Evolutionary conservation across 768 basidiomycete genomes (phyloP).

Genomic region (Lentinula sp.): DNA sequence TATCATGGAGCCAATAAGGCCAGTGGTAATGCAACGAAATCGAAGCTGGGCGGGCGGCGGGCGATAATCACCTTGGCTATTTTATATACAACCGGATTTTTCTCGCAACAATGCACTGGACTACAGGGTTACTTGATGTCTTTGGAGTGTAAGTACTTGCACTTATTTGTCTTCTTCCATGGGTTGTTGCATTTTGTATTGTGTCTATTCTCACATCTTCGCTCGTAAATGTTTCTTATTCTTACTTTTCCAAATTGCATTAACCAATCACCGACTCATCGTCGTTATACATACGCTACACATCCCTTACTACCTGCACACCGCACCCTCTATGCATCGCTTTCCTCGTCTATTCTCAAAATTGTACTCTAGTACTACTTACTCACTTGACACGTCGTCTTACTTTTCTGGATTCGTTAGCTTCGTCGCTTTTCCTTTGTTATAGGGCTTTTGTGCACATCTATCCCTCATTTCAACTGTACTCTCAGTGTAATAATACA

Average conservation of each 20-base stretch:
- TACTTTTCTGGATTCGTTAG: not conserved
- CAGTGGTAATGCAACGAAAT: not conserved
- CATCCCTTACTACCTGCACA: not conserved
- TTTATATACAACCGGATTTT: not conserved
- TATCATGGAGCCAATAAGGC: not conserved
- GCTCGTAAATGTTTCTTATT: not conserved
- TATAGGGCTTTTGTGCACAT: not conserved
- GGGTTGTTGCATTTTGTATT: not conserved
- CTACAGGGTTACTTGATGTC: not conserved
- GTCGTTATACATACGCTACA: not conserved
- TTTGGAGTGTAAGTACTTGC: not conserved
- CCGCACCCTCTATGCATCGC: not conserved
- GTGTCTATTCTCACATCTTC: not conserved
- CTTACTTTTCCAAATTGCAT: not conserved
- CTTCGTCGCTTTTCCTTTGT: not conserved
- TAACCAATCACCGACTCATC: not conserved
- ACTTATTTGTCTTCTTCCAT: not conserved
- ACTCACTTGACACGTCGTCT: not conserved
- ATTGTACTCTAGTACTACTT: not conserved
- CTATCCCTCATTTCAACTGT: not conserved
- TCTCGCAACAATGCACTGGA: not conserved
- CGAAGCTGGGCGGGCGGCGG: slow-evolving; percentile 7
- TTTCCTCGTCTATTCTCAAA: not conserved
- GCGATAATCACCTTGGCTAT: not conserved
- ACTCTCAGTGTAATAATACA: not conserved